Percentiles rank a stretch among this genome's conserved stretches.
Evolutionary conservation across 192 early-diverging fungal species (phyloP).

Genomic region (Podila epigama): DNA sequence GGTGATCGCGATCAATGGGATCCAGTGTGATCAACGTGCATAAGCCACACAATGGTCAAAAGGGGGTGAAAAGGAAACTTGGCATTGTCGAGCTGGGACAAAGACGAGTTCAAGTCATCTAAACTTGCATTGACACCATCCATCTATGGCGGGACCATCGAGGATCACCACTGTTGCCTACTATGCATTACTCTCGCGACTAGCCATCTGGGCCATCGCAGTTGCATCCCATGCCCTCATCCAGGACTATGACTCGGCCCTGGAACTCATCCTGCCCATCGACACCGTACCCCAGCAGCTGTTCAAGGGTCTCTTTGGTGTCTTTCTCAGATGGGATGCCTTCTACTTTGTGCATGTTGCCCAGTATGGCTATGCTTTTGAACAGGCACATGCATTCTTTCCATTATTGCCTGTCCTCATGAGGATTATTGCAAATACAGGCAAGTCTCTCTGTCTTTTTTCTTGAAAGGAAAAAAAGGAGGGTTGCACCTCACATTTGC

Average conservation of each 20-base stretch:
- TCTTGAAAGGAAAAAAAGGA: not conserved
- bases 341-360: conserved; percentile 87
- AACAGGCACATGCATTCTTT: conserved; percentile 92
- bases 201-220: conserved; percentile 55
- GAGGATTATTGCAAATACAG: conserved; percentile 57
- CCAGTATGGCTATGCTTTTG: conserved; percentile 79
- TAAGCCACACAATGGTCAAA: no score
- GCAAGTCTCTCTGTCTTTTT: conserved; percentile 12
- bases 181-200: conserved; percentile 57
- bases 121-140: no score
- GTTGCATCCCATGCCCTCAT: conserved; percentile 55
- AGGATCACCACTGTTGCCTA: conserved; percentile 50
- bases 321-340: conserved; percentile 89
- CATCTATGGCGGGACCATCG: not conserved
- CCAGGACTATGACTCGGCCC: conserved; percentile 68
- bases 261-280: conserved; percentile 42
- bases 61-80: no score
- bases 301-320: conserved; percentile 48
- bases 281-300: conserved; percentile 10
- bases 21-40: no score
- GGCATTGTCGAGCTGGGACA: no score
- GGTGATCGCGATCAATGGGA: no score
- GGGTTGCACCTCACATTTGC: not conserved
- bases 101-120: not conserved
- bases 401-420: conserved; percentile 77